Evolutionary conservation across 2,329 filamentous ascomycete species (phyloP), one percentile per base, ranked within the genome.

Genomic region (Ophiostoma triangulosporum): DNA sequence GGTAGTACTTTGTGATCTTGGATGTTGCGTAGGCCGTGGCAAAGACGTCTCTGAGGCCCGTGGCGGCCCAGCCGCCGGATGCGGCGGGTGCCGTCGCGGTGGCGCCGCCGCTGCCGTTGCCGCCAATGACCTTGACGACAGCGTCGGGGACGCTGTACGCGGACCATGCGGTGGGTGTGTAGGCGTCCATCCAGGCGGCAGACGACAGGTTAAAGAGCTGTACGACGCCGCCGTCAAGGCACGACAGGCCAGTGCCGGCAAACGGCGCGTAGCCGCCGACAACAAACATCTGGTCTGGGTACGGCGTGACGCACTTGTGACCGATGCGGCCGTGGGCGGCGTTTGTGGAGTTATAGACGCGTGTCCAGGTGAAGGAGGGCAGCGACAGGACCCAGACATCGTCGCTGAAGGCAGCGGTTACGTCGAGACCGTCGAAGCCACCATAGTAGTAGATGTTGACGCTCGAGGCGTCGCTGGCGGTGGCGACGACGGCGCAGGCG

Each of bases 371-470:
- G 64, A 94, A 94, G 0, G 83, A 83, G 0, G 88, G 88, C 6
- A 94, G 69, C 0, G 86, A 87, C 12, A 93, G 70, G 22, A 89
- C 83, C 86, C 86, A 93, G 64, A 91, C 84, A 48, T 87, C 84
- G 56, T 88, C 80, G 52, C 65, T 73, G 58, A 72, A 77, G 15
- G 64, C 56, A 0, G 66, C 56, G 0, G 45, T 51, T 0, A 56
- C 27, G 54, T 74, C 55, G 6, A 81, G 59, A 0, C 77, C 80
- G 54, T 80, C 68, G 62, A 84, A 90, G 0, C 88, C 88, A 15
- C 86, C 88, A 60, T 88, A 93, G 69, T 87, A 88, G 70, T 91
- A 90, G 50, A 94, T 82, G 63, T 90, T 89, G 66, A 84, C 86
- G 55, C 83, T 88, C 11, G 84, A 86, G 32, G 73, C 74, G 62